Evolutionary conservation across 2,329 filamentous ascomycete species (phyloP), one percentile per base, ranked within the genome.

Genomic region (Colletotrichum kahawae): DNA sequence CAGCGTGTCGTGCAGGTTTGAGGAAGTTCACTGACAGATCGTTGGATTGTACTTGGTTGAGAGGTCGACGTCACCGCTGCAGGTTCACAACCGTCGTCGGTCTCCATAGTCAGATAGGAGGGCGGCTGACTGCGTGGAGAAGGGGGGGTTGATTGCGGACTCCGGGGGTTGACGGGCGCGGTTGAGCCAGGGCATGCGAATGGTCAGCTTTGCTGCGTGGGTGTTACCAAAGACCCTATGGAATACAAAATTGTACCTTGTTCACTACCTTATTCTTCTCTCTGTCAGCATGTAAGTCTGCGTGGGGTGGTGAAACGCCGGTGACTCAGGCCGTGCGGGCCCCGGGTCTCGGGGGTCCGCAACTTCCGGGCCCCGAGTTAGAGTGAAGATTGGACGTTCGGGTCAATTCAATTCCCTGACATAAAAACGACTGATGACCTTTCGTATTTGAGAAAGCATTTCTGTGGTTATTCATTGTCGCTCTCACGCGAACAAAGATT

Each of bases 141-240:
- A n/a, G 4, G 5, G 1, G 1, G 1, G 43, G 18, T 13, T 21
- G n/a, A 1, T 13, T 21, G 0, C 43, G 43, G 43, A 0, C 43
- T 48, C n/a, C 43, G 43, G 43, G 0, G 43, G n/a, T 48, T 48
- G 43, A 21, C 43, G n/a, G 43, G 10, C 3, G 43, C 43, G 43
- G 0, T 48, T 12, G 0, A 48, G 43, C 10, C 0, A 48, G 10
- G 43, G 43, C 43, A 21, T 0, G 21, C n/a, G n/a, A 48, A 21
- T 21, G n/a, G n/a, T 21, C 43, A 48, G 2, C 21, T 4, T 13
- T 4, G 1, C 43, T 48, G 0, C 0, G 13, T 48, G 43, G 7
- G 21, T 12, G 43, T 13, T 13, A 21, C 43, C 1, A n/a, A 21
- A 48, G n/a, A 21, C 43, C 43, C 43, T 24, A 24, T 24, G 24